Evolutionary conservation across 495 filamentous ascomycete genomes (phyloP).

Genomic region (Chaetomium fimeti): DNA sequence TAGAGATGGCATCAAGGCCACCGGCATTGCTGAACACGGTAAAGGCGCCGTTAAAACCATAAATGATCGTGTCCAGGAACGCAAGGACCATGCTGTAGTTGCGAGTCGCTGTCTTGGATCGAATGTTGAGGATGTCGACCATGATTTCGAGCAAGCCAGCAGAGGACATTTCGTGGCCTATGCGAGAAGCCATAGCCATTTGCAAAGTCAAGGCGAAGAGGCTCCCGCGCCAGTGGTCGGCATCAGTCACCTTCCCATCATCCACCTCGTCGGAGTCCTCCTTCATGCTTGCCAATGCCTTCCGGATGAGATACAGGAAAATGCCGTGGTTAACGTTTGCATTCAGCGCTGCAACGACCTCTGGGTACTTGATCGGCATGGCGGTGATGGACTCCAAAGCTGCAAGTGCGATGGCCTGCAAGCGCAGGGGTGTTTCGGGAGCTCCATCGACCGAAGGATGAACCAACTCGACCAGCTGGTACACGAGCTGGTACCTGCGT

Average conservation of each 20-base stretch:
- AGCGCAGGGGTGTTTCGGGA: conserved; percentile 61
- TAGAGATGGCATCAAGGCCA: conserved; percentile 81
- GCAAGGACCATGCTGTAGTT: conserved; percentile 75
- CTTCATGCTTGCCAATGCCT: conserved; percentile 77
- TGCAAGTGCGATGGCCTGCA: conserved; percentile 80
- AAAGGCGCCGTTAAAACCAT: conserved; percentile 76
- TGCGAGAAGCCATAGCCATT: conserved; percentile 67
- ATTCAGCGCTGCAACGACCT: conserved; percentile 82
- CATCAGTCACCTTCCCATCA: conserved; percentile 55
- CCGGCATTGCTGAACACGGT: conserved; percentile 71
- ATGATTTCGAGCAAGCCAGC: conserved; percentile 86
- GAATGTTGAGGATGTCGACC: conserved; percentile 82
- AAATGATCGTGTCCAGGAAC: conserved; percentile 84
- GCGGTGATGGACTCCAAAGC: conserved; percentile 78
- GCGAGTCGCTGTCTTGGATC: conserved; percentile 77
- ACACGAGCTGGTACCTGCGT: conserved; percentile 80
- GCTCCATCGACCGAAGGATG: conserved; percentile 70
- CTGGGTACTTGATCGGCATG: conserved; percentile 70
- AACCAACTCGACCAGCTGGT: conserved; percentile 88
- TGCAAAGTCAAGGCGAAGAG: conserved; percentile 78
- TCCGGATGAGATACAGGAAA: conserved; percentile 88
- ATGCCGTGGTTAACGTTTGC: conserved; percentile 95
- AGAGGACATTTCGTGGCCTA: conserved; percentile 71
- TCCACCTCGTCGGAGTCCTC: conserved; percentile 54
- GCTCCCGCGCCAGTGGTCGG: conserved; percentile 85